These are phyloP conservation scores for Lunasporangiospora selenospora DNA, from an alignment of 192 early-diverging fungal genomes.

Conservation along the genomic window DNA sequence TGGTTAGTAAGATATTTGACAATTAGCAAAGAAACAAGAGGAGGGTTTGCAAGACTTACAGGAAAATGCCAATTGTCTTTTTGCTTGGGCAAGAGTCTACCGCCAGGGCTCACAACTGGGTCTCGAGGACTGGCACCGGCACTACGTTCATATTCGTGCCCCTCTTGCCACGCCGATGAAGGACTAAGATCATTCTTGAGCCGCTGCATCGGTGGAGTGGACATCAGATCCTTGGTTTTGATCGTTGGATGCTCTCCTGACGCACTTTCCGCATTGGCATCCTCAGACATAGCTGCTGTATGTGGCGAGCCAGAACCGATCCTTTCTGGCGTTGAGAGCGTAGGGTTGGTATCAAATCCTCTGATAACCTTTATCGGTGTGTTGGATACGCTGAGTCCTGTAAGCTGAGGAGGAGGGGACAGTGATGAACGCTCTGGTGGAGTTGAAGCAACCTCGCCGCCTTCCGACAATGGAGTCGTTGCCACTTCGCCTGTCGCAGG, in stretches of 20 bases:
- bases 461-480: not conserved
- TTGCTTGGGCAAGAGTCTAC: slow-evolving; percentile 26
- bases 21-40: not conserved
- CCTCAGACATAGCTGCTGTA: too few species aligned
- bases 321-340: not conserved
- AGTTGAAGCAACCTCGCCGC: not conserved
- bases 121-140: slow-evolving; percentile 44
- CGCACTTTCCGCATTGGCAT: too few species aligned
- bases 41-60: slow-evolving; percentile 8
- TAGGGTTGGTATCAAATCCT: slow-evolving; percentile 1
- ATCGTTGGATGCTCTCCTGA: slow-evolving; percentile 27
- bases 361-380: too few species aligned
- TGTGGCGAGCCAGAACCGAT: too few species aligned
- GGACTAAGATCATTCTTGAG: slow-evolving; percentile 9
- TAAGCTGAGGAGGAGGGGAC: not conserved
- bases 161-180: slow-evolving; percentile 31
- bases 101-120: slow-evolving; percentile 39
- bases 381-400: too few species aligned
- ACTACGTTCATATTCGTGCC: slow-evolving; percentile 25
- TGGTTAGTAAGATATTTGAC: too few species aligned
- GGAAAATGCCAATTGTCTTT: slow-evolving; percentile 44
- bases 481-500: not conserved
- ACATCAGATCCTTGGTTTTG: slow-evolving; percentile 16
- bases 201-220: slow-evolving; percentile 27
- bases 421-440: not conserved